phyloP scores from a whole-genome alignment of 2,329 filamentous ascomycete genomes.

The Cordyceps fumosorosea region DNA sequence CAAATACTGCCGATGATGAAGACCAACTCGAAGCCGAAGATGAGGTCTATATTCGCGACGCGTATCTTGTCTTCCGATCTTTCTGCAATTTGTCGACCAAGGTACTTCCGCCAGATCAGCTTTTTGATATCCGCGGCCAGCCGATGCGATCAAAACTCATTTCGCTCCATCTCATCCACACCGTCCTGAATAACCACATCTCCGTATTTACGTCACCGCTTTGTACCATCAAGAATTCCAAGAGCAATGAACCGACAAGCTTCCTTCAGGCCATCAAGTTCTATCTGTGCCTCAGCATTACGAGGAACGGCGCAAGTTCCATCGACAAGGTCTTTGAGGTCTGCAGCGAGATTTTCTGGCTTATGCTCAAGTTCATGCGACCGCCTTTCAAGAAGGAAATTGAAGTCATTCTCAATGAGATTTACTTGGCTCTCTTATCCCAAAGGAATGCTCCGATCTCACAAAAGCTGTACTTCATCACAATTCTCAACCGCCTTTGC shows the following conservation, averaged over 20 bases:
- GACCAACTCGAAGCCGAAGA: constrained; percentile 69
- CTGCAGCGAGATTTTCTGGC: constrained; percentile 94
- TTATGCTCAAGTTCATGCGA: constrained; percentile 90
- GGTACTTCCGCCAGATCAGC: constrained; percentile 77
- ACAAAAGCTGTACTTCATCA: constrained; percentile 89
- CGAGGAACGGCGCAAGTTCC: constrained; percentile 89
- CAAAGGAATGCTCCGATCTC: constrained; percentile 78
- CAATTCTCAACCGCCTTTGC: constrained; percentile 75
- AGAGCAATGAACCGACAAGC: constrained; percentile 77
- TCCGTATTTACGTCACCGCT: constrained; percentile 84
- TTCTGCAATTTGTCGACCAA: constrained; percentile 98
- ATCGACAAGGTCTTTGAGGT: constrained; percentile 91
- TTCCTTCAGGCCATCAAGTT: constrained; percentile 96
- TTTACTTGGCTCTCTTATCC: constrained; percentile 87
- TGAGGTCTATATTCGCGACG: constrained; percentile 94
- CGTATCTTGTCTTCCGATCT: constrained; percentile 92
- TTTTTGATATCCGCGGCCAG: constrained; percentile 86
- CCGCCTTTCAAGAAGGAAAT: constrained; percentile 97
- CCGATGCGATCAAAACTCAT: constrained; percentile 97
- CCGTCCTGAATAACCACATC: constrained; percentile 89
- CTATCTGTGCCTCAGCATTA: constrained; percentile 91
- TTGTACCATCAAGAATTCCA: constrained; percentile 87
- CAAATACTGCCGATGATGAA: constrained; percentile 42
- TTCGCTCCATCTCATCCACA: constrained; percentile 91
- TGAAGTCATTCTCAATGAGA: constrained; percentile 95